A percentile compares a stretch with the other conserved stretches of the same genome.
Evolutionary conservation across 2,329 filamentous ascomycete species (phyloP).

Genomic region (Cercospora brassicicola): DNA sequence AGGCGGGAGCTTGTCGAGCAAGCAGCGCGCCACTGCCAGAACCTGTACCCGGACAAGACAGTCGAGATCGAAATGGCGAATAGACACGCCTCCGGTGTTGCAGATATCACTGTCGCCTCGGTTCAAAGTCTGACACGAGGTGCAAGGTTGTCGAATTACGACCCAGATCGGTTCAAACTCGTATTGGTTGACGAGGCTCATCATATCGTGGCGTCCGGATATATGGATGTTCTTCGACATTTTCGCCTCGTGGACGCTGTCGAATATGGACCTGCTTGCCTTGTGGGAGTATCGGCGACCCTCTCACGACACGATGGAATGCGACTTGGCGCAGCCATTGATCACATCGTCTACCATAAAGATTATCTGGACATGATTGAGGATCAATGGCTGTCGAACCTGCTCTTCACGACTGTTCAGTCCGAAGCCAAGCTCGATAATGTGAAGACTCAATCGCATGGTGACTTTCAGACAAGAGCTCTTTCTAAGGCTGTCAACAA

Average conservation of each 20-base stretch:
- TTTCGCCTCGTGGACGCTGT: conserved; percentile 67
- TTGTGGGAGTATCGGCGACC: conserved; percentile 88
- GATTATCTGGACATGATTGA: conserved; percentile 79
- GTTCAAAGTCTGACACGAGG: conserved; percentile 74
- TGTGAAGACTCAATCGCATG: conserved; percentile 61
- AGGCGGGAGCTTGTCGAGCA: conserved; percentile 92
- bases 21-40: conserved; percentile 78
- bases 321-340: conserved; percentile 77
- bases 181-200: conserved; percentile 95
- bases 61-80: conserved; percentile 92
- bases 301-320: conserved; percentile 80
- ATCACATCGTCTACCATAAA: conserved; percentile 95
- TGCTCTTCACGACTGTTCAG: conserved; percentile 90
- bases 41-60: conserved; percentile 74
- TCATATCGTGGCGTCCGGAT: conserved; percentile 84
- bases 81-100: conserved; percentile 70
- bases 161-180: conserved; percentile 78
- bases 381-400: conserved; percentile 86
- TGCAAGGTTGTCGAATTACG: conserved; percentile 77
- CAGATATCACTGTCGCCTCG: conserved; percentile 92
- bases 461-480: conserved; percentile 78
- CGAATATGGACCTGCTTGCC: conserved; percentile 47
- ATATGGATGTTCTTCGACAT: conserved; percentile 72
- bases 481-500: conserved; percentile 84
- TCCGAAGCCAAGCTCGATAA: conserved; percentile 74